phyloP scores from a whole-genome alignment of 2,329 filamentous ascomycete species.

The Sporothrix protearum region DNA sequence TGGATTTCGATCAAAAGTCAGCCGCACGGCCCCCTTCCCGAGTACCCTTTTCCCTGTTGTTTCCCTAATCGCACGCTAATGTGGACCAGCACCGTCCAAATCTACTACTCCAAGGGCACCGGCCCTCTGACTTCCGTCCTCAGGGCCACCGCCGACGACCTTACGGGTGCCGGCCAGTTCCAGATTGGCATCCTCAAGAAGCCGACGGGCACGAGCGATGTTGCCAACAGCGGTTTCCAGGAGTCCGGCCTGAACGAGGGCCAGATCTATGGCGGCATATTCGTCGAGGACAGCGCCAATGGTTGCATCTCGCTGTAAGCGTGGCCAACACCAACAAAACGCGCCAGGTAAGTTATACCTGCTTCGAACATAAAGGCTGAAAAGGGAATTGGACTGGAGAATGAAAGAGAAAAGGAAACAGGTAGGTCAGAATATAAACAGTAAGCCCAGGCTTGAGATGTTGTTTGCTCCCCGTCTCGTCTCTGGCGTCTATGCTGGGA shows the following conservation, averaged over 20 bases:
- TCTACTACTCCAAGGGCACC: slow-evolving; percentile 53
- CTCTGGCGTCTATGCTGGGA: not conserved
- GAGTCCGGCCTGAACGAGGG: slow-evolving; percentile 47
- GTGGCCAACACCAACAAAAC: not conserved
- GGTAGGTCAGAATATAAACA: not conserved
- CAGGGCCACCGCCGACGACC: slow-evolving; percentile 45
- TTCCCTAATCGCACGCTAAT: not conserved
- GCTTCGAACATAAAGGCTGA: not conserved
- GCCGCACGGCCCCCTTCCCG: no score
- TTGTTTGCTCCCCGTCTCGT: not conserved
- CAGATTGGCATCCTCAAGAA: slow-evolving; percentile 60
- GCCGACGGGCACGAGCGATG: slow-evolving; percentile 49
- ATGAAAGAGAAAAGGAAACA: not conserved
- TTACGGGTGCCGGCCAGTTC: slow-evolving; percentile 52
- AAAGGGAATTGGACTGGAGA: not conserved
- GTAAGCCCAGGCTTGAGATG: not conserved
- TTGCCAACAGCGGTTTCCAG: slow-evolving; percentile 50
- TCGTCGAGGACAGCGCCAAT: slow-evolving; percentile 46
- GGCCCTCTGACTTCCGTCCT: slow-evolving; percentile 48
- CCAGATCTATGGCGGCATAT: slow-evolving; percentile 49
- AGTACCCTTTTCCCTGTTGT: no score
- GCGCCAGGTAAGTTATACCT: not conserved
- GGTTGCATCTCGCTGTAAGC: slow-evolving; percentile 42
- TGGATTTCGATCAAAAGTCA: slow-evolving; percentile 55
- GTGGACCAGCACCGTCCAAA: slow-evolving; percentile 47